Evolutionary conservation across 208 protist genomes (phyloP), one percentile per base, ranked within the genome.

Genomic region (Trypanosoma rangeli): DNA sequence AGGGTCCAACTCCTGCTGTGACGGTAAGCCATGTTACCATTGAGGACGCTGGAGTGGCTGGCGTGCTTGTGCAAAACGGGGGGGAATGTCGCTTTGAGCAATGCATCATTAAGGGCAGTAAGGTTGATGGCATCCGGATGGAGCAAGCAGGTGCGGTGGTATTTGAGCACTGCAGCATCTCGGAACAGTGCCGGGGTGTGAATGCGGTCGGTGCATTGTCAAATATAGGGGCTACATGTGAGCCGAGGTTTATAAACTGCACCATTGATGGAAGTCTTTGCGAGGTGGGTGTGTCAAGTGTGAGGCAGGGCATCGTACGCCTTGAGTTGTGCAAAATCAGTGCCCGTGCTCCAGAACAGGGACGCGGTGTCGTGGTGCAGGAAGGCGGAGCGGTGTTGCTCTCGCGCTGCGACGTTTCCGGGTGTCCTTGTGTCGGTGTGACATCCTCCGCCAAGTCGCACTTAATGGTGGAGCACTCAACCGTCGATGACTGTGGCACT

Each of bases 381-480:
- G 48, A 71, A 24, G 44, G 44, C 33, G 73, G 35, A 26, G 24
- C 24, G 16, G 22, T 80, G 28, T 22, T 39, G 0, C 9, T 76
- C 18, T 55, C 59, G 9, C 35, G 60, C 4, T 73, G 67, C 64
- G 68, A 75, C 20, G 37, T 83, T 13, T 50, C 20, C 0, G 26
- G 35, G 16, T 83, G 78, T 37, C 26, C 78, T n/a, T 44, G 44
- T 29, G 64, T 46, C 37, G 78, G 69, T 3, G 16, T 80, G 29
- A 33, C 28, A 0, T 26, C 66, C 31, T 63, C 66, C 28, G 48
- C 67, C 1, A 18, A 1, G 1, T 50, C 73, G 55, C 58, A 31
- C n/a, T 49, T 64, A 26, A 3, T 37, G 58, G 57, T 72, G 49
- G 65, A 73, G 18, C 33, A 80, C 15, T 66, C 62, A 33, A 77